These are phyloP conservation scores for Isoetes taiwanensis DNA, from an alignment of 75 land plant species.

Conservation along the genomic window DNA sequence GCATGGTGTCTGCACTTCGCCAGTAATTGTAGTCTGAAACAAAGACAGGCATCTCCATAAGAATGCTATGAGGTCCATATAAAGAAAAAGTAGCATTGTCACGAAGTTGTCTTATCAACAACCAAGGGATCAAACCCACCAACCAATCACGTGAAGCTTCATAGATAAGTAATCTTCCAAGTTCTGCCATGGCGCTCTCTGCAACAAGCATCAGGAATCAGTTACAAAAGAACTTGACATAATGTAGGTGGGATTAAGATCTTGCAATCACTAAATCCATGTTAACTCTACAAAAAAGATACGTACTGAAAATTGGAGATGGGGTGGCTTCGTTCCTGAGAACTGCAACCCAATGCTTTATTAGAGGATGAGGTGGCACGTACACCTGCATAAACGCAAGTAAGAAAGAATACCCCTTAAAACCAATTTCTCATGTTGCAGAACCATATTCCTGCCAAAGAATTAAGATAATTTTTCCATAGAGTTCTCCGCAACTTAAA, in stretches of 20 bases:
- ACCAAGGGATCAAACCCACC: slow-evolving; percentile 58
- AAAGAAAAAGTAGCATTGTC: not conserved
- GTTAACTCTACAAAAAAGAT: too few species aligned
- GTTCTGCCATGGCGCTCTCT: slow-evolving; percentile 91
- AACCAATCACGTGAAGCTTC: slow-evolving; percentile 99
- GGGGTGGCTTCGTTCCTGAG: slow-evolving; percentile 85
- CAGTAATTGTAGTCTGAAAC: slow-evolving; percentile 57
- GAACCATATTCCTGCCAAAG: too few species aligned
- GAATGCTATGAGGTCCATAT: not conserved
- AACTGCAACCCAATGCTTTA: slow-evolving; percentile 93
- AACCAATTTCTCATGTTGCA: too few species aligned
- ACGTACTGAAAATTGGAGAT: slow-evolving; percentile 78
- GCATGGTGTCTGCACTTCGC: slow-evolving; percentile 85
- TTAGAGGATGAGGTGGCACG: slow-evolving; percentile 92
- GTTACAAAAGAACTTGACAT: not conserved
- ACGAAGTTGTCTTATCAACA: too few species aligned
- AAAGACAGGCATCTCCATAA: not conserved
- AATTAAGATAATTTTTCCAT: too few species aligned
- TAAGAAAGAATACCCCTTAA: too few species aligned
- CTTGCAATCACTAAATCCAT: too few species aligned
- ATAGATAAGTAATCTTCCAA: slow-evolving; percentile 87
- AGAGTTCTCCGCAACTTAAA: too few species aligned
- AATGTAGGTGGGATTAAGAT: too few species aligned
- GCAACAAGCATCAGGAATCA: not conserved
- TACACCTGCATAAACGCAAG: slow-evolving; percentile 45